A percentile compares a stretch with the other conserved stretches of the same genome.
Evolutionary conservation across 2,329 filamentous ascomycete genomes (phyloP).

Genomic region (Nothophaeocryptopus gaeumannii): DNA sequence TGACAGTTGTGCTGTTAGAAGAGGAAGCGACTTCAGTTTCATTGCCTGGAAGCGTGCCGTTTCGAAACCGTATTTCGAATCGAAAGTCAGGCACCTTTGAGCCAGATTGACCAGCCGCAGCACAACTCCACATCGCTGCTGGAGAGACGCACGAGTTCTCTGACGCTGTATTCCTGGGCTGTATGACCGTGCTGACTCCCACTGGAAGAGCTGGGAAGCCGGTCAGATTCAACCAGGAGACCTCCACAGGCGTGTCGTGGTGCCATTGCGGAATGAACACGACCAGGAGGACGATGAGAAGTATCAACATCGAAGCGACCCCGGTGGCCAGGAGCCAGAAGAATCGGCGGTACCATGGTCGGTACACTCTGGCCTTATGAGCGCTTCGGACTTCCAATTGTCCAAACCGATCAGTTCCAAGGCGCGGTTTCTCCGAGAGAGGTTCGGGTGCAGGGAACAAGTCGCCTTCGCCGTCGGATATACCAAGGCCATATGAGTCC

Average conservation of each 20-base stretch:
- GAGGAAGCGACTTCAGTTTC: slow-evolving; percentile 17
- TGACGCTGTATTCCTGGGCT: slow-evolving; percentile 64
- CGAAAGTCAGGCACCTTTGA: slow-evolving; percentile 74
- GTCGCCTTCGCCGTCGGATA: slow-evolving; percentile 20
- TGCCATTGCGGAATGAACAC: slow-evolving; percentile 43
- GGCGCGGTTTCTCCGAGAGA: slow-evolving; percentile 24
- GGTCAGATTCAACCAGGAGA: slow-evolving; percentile 78
- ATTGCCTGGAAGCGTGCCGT: slow-evolving; percentile 45
- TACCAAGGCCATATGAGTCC: slow-evolving; percentile 27
- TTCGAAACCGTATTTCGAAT: slow-evolving; percentile 66
- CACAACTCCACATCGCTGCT: slow-evolving; percentile 79
- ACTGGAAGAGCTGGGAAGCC: slow-evolving; percentile 83
- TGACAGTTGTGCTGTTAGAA: background rate
- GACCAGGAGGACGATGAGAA: slow-evolving; percentile 39
- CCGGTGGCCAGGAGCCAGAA: slow-evolving; percentile 29
- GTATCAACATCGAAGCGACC: slow-evolving; percentile 35
- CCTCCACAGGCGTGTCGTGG: slow-evolving; percentile 43
- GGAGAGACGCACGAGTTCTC: slow-evolving; percentile 61
- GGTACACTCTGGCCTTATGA: slow-evolving; percentile 13
- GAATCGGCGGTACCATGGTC: slow-evolving; percentile 30
- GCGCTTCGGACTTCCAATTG: slow-evolving; percentile 31
- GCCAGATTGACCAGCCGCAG: slow-evolving; percentile 59
- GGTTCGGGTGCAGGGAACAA: slow-evolving; percentile 25
- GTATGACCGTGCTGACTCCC: slow-evolving; percentile 74
- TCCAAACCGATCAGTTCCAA: slow-evolving; percentile 30